phyloP scores from a whole-genome alignment of 2,329 filamentous ascomycete genomes.

The Colletotrichum brevisporum region DNA sequence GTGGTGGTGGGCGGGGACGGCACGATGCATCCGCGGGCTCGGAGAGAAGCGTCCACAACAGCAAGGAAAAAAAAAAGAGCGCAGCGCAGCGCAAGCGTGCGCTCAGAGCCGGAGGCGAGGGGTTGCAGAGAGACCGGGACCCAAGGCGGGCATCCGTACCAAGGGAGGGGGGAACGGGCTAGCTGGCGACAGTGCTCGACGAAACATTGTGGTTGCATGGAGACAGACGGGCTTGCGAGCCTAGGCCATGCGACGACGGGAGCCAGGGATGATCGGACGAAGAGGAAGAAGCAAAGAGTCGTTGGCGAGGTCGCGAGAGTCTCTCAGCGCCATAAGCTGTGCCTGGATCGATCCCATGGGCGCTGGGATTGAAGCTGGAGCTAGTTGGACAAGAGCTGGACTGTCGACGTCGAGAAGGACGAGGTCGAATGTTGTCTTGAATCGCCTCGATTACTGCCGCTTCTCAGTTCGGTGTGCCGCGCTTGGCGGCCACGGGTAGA shows the following conservation, averaged over 20 bases:
- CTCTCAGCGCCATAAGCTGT: neutral
- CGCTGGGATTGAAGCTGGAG: neutral
- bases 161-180: constrained; percentile 35
- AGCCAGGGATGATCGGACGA: constrained; percentile 24
- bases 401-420: neutral
- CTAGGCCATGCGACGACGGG: constrained; percentile 13
- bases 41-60: constrained; percentile 19
- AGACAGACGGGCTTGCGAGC: constrained; percentile 1
- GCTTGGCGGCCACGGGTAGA: constrained; percentile 27
- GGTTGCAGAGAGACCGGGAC: constrained; percentile 7
- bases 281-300: constrained; percentile 8
- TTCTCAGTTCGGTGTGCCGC: neutral
- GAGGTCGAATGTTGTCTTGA: constrained; percentile 20
- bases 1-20: neutral
- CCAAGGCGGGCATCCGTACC: constrained; percentile 25
- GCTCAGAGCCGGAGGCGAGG: constrained; percentile 15
- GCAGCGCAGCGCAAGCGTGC: constrained; percentile 9
- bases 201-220: constrained; percentile 9
- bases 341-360: neutral
- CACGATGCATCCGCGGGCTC: neutral
- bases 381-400: neutral
- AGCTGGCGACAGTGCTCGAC: constrained; percentile 18
- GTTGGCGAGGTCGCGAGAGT: neutral
- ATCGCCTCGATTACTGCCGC: neutral
- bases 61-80: neutral